A percentile compares a stretch with the other conserved stretches of the same genome.
Evolutionary conservation across 768 basidiomycete species (phyloP).

Genomic region (Kwoniella dejecticola): DNA sequence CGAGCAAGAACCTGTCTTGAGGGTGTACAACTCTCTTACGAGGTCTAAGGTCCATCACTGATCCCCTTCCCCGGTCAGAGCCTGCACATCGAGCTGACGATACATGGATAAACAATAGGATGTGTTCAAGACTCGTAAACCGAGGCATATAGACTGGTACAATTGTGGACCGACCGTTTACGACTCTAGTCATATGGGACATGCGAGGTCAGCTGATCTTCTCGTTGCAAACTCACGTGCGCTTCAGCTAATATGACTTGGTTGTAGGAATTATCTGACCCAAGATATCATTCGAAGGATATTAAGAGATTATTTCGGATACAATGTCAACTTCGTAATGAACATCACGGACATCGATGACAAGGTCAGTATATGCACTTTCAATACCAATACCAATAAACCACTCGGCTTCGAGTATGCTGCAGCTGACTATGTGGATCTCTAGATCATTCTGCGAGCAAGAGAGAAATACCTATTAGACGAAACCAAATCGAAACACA

Average conservation of each 20-base stretch:
- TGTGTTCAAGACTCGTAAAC: constrained; percentile 67
- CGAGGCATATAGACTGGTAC: constrained; percentile 71
- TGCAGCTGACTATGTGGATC: neutral
- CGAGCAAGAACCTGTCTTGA: constrained; percentile 68
- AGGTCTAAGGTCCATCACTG: constrained; percentile 90
- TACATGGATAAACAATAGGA: constrained; percentile 59
- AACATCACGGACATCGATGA: constrained; percentile 99
- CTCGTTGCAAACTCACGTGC: neutral
- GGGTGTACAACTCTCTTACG: constrained; percentile 91
- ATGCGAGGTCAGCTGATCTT: constrained; percentile 71
- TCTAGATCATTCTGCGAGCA: constrained; percentile 87
- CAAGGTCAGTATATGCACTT: constrained; percentile 64
- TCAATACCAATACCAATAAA: too few species aligned
- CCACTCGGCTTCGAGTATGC: too few species aligned
- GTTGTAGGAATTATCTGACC: constrained; percentile 87
- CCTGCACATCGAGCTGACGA: too few species aligned
- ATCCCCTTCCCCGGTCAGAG: too few species aligned
- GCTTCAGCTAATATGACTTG: constrained; percentile 1
- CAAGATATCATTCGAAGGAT: constrained; percentile 89
- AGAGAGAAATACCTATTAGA: constrained; percentile 63
- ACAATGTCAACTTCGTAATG: constrained; percentile 98
- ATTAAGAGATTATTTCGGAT: constrained; percentile 92
- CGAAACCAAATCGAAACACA: constrained; percentile 31
- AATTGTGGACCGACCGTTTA: constrained; percentile 99
- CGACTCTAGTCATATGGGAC: constrained; percentile 97